Evolutionary conservation across 2,329 filamentous ascomycete species (phyloP).

Genomic region (Xylaria sp.): DNA sequence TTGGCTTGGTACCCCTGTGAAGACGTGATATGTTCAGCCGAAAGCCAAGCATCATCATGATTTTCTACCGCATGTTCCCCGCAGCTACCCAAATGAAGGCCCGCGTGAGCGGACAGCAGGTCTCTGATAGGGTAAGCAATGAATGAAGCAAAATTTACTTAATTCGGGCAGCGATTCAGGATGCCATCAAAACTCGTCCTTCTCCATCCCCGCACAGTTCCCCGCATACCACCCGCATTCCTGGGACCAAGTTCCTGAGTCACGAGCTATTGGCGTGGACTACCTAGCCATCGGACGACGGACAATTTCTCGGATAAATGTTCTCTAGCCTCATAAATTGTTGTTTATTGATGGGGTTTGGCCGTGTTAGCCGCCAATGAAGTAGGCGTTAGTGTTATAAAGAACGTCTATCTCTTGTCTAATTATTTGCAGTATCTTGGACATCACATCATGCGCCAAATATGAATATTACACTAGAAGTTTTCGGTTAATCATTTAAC

Average conservation of each 20-base stretch:
- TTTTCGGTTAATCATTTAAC: not conserved
- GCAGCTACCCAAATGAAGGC: slow-evolving; percentile 6
- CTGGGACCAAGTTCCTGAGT: not conserved
- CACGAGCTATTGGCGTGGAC: not conserved
- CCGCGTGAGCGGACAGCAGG: not conserved
- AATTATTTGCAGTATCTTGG: not conserved
- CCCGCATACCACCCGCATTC: slow-evolving; percentile 29
- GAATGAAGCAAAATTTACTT: not conserved
- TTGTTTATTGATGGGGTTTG: not conserved
- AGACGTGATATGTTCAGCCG: slow-evolving; percentile 11
- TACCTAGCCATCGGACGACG: slow-evolving; percentile 1
- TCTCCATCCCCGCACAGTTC: slow-evolving; percentile 18
- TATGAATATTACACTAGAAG: not conserved
- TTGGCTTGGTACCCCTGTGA: not conserved
- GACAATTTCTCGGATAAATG: not conserved
- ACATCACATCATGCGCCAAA: not conserved
- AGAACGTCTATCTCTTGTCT: not conserved
- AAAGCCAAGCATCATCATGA: slow-evolving; percentile 12
- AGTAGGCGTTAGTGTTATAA: not conserved
- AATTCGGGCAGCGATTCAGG: not conserved
- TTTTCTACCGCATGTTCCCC: slow-evolving; percentile 7
- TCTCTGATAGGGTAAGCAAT: slow-evolving; percentile 1
- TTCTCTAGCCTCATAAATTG: not conserved
- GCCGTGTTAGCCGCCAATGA: not conserved
- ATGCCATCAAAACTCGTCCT: not conserved